Conservation (phyloP, 495 filamentous ascomycete genomes). For the Aspergillus olivimuriae region DNA sequence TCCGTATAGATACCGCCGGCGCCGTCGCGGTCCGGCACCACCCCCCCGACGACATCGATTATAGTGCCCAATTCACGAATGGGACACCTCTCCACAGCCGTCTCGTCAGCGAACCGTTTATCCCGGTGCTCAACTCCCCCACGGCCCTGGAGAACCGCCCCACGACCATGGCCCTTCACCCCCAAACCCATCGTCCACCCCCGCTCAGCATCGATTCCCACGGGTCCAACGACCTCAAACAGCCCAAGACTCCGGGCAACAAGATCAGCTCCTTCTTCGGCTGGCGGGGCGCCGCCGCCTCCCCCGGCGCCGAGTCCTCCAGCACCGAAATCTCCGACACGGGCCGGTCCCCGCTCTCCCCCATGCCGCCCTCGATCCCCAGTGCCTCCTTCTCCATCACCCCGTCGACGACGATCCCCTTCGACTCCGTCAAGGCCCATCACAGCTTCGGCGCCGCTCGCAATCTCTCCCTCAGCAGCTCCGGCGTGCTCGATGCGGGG, state of each 20-base stretch:
- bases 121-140: conserved; percentile 37
- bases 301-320: conserved; percentile 53
- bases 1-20: conserved; percentile 34
- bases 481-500: conserved; percentile 37
- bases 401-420: conserved; percentile 24
- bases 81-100: conserved; percentile 36
- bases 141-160: conserved; percentile 29
- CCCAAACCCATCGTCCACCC: conserved; percentile 27
- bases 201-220: conserved; percentile 35
- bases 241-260: conserved; percentile 55
- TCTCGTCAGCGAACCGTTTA: conserved; percentile 45
- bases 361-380: conserved; percentile 44
- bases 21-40: conserved; percentile 22
- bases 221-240: conserved; percentile 21
- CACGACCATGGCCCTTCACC: conserved; percentile 41
- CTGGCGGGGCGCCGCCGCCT: conserved; percentile 50
- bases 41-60: conserved; percentile 27
- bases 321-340: conserved; percentile 59
- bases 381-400: conserved; percentile 33
- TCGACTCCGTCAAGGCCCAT: conserved; percentile 40
- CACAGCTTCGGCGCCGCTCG: conserved; percentile 28
- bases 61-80: conserved; percentile 37
- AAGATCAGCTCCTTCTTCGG: conserved; percentile 66
- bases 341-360: conserved; percentile 56
- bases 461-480: conserved; percentile 31